These are phyloP conservation scores for Oryza glaberrima DNA, from an alignment of 176 grass and related monocot species.

Conservation along the genomic window DNA sequence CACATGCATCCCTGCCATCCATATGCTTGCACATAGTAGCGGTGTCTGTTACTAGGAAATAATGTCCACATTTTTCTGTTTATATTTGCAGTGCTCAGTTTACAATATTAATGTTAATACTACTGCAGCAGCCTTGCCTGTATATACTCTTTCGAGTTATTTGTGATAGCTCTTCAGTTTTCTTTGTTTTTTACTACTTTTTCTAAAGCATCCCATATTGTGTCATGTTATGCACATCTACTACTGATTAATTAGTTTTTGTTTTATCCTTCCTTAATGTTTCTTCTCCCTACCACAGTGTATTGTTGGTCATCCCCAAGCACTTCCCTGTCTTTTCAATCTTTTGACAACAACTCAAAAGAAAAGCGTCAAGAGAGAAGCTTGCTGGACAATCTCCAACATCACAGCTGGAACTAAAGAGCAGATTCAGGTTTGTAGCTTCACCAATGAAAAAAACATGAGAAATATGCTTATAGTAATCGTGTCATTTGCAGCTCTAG, in stretches of 20 bases:
- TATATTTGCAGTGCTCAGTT: not conserved
- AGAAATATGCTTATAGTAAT: not conserved
- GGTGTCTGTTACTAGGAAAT: not conserved
- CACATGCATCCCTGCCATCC: not conserved
- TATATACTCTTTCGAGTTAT: not conserved
- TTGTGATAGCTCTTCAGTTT: not conserved
- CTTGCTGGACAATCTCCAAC: conserved; percentile 72
- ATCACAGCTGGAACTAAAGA: conserved; percentile 69
- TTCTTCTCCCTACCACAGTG: conserved; percentile 33
- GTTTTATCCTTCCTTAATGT: not conserved
- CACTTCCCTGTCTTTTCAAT: conserved; percentile 59
- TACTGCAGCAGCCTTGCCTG: not conserved
- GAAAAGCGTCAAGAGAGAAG: conserved; percentile 68
- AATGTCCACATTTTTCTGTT: no score
- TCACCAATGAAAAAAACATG: not conserved
- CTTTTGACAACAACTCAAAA: conserved; percentile 58
- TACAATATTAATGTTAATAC: not conserved
- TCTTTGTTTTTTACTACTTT: not conserved
- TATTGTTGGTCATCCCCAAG: conserved; percentile 54
- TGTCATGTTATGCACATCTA: not conserved
- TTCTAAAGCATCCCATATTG: not conserved
- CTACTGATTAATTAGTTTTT: not conserved
- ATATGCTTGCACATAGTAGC: not conserved
- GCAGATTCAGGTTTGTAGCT: conserved; percentile 64
- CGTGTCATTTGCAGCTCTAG: not conserved